phyloP scores from a whole-genome alignment of 768 basidiomycete species.

The Cyathus striatus region DNA sequence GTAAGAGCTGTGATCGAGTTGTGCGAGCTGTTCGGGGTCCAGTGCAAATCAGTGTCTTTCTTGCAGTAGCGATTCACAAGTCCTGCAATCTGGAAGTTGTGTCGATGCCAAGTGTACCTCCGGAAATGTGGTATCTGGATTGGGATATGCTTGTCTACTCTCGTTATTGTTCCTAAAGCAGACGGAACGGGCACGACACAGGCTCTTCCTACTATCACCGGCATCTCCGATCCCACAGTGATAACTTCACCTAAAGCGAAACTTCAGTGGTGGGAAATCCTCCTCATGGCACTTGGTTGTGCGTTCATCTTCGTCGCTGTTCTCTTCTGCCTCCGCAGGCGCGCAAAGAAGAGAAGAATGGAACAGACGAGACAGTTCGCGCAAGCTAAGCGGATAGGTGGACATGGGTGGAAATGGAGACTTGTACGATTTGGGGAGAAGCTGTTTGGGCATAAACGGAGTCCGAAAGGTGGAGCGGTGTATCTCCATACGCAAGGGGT shows the following conservation, averaged over 20 bases:
- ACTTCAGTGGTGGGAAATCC: constrained; percentile 79
- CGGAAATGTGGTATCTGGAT: constrained; percentile 51
- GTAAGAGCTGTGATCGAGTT: constrained; percentile 72
- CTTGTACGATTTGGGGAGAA: constrained; percentile 52
- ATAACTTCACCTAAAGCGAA: constrained; percentile 21
- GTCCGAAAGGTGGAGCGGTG: constrained; percentile 15
- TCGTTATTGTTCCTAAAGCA: constrained; percentile 48
- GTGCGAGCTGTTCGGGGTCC: constrained; percentile 71
- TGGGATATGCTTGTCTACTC: constrained; percentile 75
- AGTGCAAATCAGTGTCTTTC: constrained; percentile 68
- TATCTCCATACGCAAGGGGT: constrained; percentile 4
- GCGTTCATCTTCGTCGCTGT: constrained; percentile 71
- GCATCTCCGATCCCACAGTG: constrained; percentile 47
- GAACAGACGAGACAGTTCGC: constrained; percentile 66
- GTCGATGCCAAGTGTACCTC: constrained; percentile 58
- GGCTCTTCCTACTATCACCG: constrained; percentile 53
- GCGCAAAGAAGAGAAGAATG: constrained; percentile 62
- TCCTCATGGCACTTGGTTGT: constrained; percentile 78
- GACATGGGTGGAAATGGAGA: constrained; percentile 54
- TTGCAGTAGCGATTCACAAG: constrained; percentile 58
- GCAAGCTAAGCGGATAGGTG: constrained; percentile 49
- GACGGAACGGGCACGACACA: constrained; percentile 40
- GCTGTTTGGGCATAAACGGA: constrained; percentile 46
- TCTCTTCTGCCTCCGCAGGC: constrained; percentile 66
- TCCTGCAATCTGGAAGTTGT: constrained; percentile 65